Base-by-base conservation (phyloP, 495 filamentous ascomycete genomes). In the Darksidea phi region DNA sequence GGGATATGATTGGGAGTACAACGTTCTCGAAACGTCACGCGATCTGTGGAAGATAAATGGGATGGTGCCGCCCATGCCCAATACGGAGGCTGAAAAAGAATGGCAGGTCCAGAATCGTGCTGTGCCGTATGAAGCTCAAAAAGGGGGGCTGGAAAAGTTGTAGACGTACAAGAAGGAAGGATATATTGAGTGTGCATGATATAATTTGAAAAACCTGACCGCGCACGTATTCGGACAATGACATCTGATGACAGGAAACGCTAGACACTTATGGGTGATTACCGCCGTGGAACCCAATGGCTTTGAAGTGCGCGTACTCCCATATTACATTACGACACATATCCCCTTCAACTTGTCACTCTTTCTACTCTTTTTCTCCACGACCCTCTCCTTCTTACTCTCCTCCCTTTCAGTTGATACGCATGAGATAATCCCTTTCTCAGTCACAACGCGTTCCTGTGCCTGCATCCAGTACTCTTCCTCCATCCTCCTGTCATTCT, bases 1-100 rank as follows among this genome's bases (percentile, higher is more conserved):
- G 61, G 75, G 75, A 0, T 76, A 72, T 34, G 73, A 74, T 46
- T 76, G 72, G 73, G 75, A 77, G 66, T 73, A 68, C 25, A 64
- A 67, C 52, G 57, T 76, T 42, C 67, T 69, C 24, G 73, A 77
- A 57, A 84, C 57, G 74, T 57, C 50, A 12, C 41, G 65, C 26
- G 46, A 63, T 48, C 32, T 70, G 48, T 70, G 67, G 67, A 67
- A 64, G 59, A 58, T 70, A 4, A 8, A 64, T 15, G 67, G 67
- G 42, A 12, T 70, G 0, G 60, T 63, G 25, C 58, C 67, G 49
- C 67, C 67, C 38, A 54, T 52, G 59, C 37, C 54, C 20, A 51
- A 55, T 37, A 64, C 48, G 12, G 59, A 67, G 53, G 67, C 51
- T 18, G 67, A 70, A 48, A 36, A 48, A 41, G 10, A 6, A 45